phyloP scores from a whole-genome alignment of 23 red algal species.

The Agarophyton chilense region DNA sequence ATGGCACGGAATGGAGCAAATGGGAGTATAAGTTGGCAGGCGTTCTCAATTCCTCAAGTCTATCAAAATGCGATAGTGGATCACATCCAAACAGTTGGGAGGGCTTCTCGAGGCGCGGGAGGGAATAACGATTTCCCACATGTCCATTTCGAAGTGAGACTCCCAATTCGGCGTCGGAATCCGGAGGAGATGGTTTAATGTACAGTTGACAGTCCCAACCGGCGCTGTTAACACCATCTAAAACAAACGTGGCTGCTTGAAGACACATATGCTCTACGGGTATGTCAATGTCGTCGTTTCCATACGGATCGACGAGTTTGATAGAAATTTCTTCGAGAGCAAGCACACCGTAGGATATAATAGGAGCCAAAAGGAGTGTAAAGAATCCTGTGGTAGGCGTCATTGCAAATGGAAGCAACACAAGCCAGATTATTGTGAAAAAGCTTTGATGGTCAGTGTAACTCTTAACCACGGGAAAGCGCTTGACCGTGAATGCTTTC shows the following conservation, averaged over 20 bases:
- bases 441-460: constrained; percentile 35
- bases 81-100: no score
- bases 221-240: constrained; percentile 8
- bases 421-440: constrained; percentile 43
- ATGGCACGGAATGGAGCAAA: constrained; percentile 10
- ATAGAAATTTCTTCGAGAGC: constrained; percentile 30
- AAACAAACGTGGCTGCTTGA: background rate
- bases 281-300: constrained; percentile 41
- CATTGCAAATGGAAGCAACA: constrained; percentile 46
- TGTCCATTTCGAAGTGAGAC: background rate
- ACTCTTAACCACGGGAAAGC: constrained; percentile 34
- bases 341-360: constrained; percentile 49
- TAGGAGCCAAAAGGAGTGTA: constrained; percentile 41
- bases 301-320: constrained; percentile 45
- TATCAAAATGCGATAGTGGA: no score
- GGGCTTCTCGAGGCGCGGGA: background rate
- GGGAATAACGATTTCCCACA: background rate
- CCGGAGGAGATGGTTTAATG: no score
- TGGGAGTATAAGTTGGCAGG: background rate
- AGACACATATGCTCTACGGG: constrained; percentile 44
- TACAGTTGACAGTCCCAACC: background rate
- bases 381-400: constrained; percentile 18
- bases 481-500: background rate
- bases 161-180: background rate
- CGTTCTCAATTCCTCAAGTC: background rate